Evolutionary conservation across 2,329 filamentous ascomycete species (phyloP), one percentile per base, ranked within the genome.

Genomic region (Trichoderma koningiopsis): DNA sequence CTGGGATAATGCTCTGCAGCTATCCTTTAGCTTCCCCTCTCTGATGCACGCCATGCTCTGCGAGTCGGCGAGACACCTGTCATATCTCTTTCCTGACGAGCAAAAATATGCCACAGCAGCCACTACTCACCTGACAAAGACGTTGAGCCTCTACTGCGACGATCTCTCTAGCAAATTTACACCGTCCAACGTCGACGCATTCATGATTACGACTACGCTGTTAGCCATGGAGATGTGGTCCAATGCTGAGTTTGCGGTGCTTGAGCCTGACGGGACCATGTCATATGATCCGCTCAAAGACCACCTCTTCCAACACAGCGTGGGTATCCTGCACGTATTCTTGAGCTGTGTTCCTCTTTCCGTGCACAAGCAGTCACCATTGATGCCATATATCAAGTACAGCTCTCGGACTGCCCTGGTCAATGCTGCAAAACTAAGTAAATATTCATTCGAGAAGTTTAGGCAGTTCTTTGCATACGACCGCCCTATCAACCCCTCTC

Each of bases 21-120:
- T 47, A 31, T 60, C 58, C 5, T 60, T 60, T 11, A 47, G 37
- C 58, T 60, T 60, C 37, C 58, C 58, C 10, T 47, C 58, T 60
- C 35, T 60, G 19, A 60, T 60, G 58, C 58, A 60, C 22, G 35
- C 35, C 37, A 31, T 60, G 29, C 58, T 60, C 13, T 60, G 58
- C 14, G 58, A 37, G 35, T 60, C 58, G 19, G 37, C 58, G 37
- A 60, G 58, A 24, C 58, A 60, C 7, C 19, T 60, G 37, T 60
- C 58, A 24, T 60, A 47, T 22, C 37, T 47, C 16, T 60, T 60
- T 31, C 58, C 58, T 6, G n/a, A 49, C 13, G 47, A 49, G n/a
- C 47, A 49, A 24, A 49, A 24, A 10, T 49, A 49, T 24, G 47
- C 22, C 22, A 49, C 47, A 49, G 47, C 47, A 24, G 47, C 47